Conservation (phyloP, 2,329 filamentous ascomycete genomes). For the Fusarium circinatum region DNA sequence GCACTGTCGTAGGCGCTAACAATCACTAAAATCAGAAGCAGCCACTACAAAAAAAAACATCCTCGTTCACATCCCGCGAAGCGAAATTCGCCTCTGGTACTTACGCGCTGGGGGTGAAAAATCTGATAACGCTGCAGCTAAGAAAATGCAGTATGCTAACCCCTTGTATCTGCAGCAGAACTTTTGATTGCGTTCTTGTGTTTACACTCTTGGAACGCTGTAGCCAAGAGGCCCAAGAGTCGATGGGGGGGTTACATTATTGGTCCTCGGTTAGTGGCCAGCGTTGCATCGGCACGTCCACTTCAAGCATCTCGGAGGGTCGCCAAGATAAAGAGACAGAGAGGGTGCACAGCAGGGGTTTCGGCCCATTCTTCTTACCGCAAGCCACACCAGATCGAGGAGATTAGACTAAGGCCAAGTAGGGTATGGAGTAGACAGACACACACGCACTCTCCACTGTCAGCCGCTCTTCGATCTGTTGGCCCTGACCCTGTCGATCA, state of each 20-base stretch:
- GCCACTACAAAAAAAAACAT: not conserved
- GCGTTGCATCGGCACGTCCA: not conserved
- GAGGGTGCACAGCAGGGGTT: not conserved
- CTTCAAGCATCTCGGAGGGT: not conserved
- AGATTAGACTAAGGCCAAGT: not conserved
- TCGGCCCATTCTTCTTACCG: not conserved
- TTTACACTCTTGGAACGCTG: not conserved
- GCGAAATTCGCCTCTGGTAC: not conserved
- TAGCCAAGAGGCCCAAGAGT: not conserved
- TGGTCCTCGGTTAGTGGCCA: not conserved
- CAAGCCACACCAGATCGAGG: constrained; percentile 3
- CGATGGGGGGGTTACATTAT: not conserved
- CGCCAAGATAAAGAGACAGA: not conserved
- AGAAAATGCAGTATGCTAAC: not conserved
- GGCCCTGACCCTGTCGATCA: constrained; percentile 1
- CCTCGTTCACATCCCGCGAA: not conserved
- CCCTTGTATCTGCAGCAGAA: constrained; percentile 7
- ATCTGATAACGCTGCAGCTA: constrained; percentile 16
- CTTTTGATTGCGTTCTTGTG: constrained; percentile 30
- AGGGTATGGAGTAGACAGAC: not conserved
- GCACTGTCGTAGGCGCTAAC: not conserved
- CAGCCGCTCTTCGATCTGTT: not conserved
- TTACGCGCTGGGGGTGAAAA: not conserved
- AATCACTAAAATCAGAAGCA: not conserved
- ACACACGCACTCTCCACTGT: not conserved